These are phyloP conservation scores for Coniella vitis DNA, from an alignment of 2,329 filamentous ascomycete genomes.

Conservation along the genomic window DNA sequence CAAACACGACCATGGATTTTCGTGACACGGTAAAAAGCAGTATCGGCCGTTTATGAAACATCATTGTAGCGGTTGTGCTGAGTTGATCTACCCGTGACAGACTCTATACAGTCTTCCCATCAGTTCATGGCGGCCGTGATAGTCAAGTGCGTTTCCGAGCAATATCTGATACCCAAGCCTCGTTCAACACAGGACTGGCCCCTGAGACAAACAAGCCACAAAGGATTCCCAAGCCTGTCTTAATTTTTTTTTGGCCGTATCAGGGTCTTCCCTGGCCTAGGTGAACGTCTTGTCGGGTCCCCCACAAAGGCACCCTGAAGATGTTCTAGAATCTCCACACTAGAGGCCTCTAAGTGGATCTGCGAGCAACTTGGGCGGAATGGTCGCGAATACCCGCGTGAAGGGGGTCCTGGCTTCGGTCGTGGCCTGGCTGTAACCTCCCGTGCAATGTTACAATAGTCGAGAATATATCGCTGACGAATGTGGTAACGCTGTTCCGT, in stretches of 20 bases:
- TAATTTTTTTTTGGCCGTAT: neutral
- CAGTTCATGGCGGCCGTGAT: too few relatives aligned
- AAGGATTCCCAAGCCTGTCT: neutral
- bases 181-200: neutral
- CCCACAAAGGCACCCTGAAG: conserved; percentile 4
- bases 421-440: neutral
- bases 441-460: neutral
- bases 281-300: conserved; percentile 3
- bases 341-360: conserved; percentile 7
- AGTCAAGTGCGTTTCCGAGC: too few relatives aligned
- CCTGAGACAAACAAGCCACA: neutral
- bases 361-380: conserved; percentile 4
- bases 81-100: too few relatives aligned
- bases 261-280: neutral
- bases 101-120: too few relatives aligned
- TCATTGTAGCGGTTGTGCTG: too few relatives aligned
- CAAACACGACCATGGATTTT: too few relatives aligned
- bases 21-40: too few relatives aligned
- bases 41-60: too few relatives aligned
- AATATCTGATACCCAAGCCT: neutral
- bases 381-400: conserved; percentile 2
- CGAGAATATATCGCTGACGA: neutral
- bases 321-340: conserved; percentile 13
- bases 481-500: neutral
- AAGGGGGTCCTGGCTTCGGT: conserved; percentile 6